phyloP scores from a whole-genome alignment of 306 rosid species.

The Acacia melanoxylon region DNA sequence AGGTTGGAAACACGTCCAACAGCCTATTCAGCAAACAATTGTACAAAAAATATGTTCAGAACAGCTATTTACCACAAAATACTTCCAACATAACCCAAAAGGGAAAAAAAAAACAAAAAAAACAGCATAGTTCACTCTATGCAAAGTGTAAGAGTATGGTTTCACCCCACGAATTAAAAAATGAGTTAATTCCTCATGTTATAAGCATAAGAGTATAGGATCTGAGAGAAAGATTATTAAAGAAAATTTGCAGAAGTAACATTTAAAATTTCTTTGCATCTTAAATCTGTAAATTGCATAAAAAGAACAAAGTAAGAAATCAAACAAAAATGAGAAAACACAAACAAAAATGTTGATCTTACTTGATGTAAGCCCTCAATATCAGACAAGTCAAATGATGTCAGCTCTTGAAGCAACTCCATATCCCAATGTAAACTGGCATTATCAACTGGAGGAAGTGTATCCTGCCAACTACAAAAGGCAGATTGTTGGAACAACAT shows the following conservation, averaged over 20 bases:
- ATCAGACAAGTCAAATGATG: conserved; percentile 57
- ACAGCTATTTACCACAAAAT: neutral
- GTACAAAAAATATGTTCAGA: conserved; percentile 18
- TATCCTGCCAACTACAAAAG: conserved; percentile 62
- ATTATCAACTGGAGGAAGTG: conserved; percentile 55
- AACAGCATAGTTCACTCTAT: neutral
- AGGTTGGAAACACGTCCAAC: conserved; percentile 37
- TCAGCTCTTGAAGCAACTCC: conserved; percentile 62
- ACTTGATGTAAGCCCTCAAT: conserved; percentile 44
- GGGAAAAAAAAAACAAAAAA: neutral
- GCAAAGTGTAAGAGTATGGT: neutral
- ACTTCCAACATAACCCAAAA: neutral
- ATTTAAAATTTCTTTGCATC: neutral
- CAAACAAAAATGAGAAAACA: neutral
- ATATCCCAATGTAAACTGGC: conserved; percentile 71
- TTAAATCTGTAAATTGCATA: neutral
- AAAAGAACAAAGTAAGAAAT: neutral
- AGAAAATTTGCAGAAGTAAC: neutral
- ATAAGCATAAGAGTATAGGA: neutral
- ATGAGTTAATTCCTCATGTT: neutral
- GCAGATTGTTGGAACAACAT: conserved; percentile 45
- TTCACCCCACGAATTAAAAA: neutral
- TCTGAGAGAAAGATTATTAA: neutral
- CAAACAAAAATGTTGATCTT: conserved; percentile 25
- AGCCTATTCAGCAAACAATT: conserved; percentile 44